Evolutionary conservation across 805 yeast species (phyloP).

Genomic region (Candida gorgasii): DNA sequence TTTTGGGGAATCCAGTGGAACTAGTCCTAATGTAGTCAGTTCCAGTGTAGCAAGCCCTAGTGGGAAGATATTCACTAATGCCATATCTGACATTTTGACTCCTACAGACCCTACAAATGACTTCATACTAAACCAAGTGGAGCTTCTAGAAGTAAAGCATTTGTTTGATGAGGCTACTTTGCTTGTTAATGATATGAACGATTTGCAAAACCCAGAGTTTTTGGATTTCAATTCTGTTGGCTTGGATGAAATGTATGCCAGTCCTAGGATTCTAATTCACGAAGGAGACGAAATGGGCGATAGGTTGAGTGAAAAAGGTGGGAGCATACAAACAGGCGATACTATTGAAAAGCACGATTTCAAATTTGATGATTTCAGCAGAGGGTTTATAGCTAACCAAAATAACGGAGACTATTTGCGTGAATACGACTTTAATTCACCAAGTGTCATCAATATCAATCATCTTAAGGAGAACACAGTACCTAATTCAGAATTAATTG

Average conservation of each 20-base stretch:
- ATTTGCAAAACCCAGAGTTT: constrained; percentile 19
- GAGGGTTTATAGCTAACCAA: constrained; percentile 8
- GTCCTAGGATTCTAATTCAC: neutral
- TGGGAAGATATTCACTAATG: constrained; percentile 15
- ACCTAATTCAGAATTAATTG: constrained; percentile 27
- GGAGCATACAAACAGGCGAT: constrained; percentile 9
- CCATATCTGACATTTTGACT: constrained; percentile 17
- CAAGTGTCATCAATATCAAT: constrained; percentile 7
- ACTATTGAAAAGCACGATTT: constrained; percentile 21
- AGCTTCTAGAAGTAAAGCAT: constrained; percentile 14
- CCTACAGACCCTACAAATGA: constrained; percentile 11
- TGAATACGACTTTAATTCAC: constrained; percentile 12
- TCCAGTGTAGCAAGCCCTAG: neutral
- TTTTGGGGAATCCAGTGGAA: neutral
- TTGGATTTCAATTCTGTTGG: constrained; percentile 8
- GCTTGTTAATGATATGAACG: constrained; percentile 35
- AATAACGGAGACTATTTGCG: constrained; percentile 11
- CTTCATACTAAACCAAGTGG: constrained; percentile 7
- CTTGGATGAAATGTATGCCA: neutral
- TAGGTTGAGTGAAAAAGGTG: constrained; percentile 7
- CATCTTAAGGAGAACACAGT: constrained; percentile 3
- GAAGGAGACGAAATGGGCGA: neutral
- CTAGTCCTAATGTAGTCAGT: neutral
- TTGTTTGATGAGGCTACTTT: constrained; percentile 36
- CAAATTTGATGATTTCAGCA: constrained; percentile 22